Evolutionary conservation across 2,329 filamentous ascomycete genomes (phyloP).

Genomic region (Aspergillus intermedius): DNA sequence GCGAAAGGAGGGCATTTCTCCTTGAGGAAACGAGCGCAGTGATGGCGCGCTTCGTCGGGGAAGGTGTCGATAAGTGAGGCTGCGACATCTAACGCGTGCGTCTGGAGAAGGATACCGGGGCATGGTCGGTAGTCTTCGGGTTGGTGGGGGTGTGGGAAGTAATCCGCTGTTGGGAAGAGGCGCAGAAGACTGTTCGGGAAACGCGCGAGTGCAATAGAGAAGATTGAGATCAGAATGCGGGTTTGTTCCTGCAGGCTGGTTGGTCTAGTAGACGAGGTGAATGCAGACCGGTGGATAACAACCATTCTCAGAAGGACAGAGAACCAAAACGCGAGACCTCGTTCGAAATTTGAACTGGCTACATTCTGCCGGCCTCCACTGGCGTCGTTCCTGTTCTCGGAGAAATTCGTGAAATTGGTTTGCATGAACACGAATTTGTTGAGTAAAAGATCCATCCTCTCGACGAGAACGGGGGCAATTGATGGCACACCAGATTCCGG

Average conservation of each 20-base stretch:
- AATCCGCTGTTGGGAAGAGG: slow-evolving; percentile 24
- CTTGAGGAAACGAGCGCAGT: slow-evolving; percentile 37
- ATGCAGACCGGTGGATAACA: slow-evolving; percentile 34
- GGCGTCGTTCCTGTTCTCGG: slow-evolving; percentile 10
- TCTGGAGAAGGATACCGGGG: slow-evolving; percentile 30
- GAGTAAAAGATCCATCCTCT: slow-evolving; percentile 35
- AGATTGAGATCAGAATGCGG: slow-evolving; percentile 32
- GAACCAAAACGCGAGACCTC: slow-evolving; percentile 34
- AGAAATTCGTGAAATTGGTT: slow-evolving; percentile 14
- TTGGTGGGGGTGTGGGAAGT: slow-evolving; percentile 21
- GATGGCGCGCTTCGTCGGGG: slow-evolving; percentile 37
- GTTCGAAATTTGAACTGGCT: slow-evolving; percentile 21
- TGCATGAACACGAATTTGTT: slow-evolving; percentile 30
- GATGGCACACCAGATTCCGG: slow-evolving; percentile 26
- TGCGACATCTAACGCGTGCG: slow-evolving; percentile 40
- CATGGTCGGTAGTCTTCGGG: slow-evolving; percentile 20
- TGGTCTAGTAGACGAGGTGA: slow-evolving; percentile 21
- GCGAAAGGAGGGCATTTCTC: slow-evolving; percentile 36
- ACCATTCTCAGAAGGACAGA: slow-evolving; percentile 36
- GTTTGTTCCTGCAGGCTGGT: slow-evolving; percentile 28
- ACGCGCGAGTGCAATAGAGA: slow-evolving; percentile 35
- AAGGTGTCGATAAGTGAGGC: slow-evolving; percentile 40
- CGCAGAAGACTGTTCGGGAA: slow-evolving; percentile 26
- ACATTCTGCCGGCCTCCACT: slow-evolving; percentile 8
- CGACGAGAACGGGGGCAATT: slow-evolving; percentile 30